These are phyloP conservation scores for Xerocomellus amylosporus DNA, from an alignment of 768 basidiomycete species.

Conservation along the genomic window DNA sequence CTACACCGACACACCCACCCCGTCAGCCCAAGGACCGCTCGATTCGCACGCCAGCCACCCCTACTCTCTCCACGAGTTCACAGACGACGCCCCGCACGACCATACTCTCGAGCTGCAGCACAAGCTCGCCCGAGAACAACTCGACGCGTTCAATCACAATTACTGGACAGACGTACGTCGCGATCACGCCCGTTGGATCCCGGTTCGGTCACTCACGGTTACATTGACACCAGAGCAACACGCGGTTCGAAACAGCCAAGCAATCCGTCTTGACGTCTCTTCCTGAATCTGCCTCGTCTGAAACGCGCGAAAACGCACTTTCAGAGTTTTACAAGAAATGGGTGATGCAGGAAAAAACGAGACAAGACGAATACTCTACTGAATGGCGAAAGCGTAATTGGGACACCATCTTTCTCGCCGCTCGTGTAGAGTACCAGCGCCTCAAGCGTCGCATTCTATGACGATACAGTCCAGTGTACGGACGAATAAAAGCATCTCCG, in stretches of 20 bases:
- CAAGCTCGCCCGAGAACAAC: slow-evolving; percentile 64
- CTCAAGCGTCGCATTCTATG: slow-evolving; percentile 34
- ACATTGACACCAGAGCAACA: slow-evolving; percentile 69
- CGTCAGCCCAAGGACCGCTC: slow-evolving; percentile 30
- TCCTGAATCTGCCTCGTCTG: slow-evolving; percentile 45
- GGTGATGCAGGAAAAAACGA: slow-evolving; percentile 63
- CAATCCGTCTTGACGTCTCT: slow-evolving; percentile 54
- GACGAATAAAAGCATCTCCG: not conserved
- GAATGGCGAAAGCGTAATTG: slow-evolving; percentile 68
- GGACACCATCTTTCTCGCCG: slow-evolving; percentile 53
- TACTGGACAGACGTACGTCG: slow-evolving; percentile 80
- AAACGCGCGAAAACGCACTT: slow-evolving; percentile 65
- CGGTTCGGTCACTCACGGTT: slow-evolving; percentile 2
- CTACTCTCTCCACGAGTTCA: slow-evolving; percentile 77
- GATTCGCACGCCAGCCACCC: slow-evolving; percentile 48
- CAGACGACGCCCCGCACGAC: slow-evolving; percentile 26
- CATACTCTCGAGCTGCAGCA: slow-evolving; percentile 62
- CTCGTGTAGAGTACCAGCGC: slow-evolving; percentile 52
- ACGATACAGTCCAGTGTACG: not conserved
- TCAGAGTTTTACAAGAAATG: slow-evolving; percentile 74
- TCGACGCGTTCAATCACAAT: slow-evolving; percentile 71
- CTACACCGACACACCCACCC: slow-evolving; percentile 57
- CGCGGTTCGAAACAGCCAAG: slow-evolving; percentile 74
- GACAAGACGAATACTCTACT: slow-evolving; percentile 56
- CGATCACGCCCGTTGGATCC: not conserved